Evolutionary conservation across 2,329 filamentous ascomycete genomes (phyloP).

Genomic region (Neoscytalidium dimidiatum): DNA sequence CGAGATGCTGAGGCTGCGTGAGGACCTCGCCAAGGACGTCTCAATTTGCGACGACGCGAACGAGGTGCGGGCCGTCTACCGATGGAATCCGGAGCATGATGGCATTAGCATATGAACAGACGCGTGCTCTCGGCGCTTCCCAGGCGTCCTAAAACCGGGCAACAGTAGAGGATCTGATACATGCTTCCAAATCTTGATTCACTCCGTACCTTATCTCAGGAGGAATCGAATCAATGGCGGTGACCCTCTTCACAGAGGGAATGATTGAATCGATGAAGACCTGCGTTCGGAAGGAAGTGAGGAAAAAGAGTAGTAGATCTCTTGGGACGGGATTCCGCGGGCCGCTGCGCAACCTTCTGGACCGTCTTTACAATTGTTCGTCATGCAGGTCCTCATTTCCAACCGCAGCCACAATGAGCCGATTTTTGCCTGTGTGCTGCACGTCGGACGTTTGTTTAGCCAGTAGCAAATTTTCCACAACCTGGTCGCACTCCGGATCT

Average conservation of each 20-base stretch:
- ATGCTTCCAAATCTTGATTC: conserved; percentile 1
- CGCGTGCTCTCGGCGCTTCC: neutral
- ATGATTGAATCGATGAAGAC: neutral
- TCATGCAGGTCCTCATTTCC: conserved; percentile 8
- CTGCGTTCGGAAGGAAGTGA: neutral
- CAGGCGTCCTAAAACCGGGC: neutral
- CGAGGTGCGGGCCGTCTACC: conserved; percentile 1
- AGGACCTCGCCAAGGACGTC: conserved; percentile 8
- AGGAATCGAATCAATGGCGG: neutral
- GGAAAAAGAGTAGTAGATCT: neutral
- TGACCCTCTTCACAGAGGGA: neutral
- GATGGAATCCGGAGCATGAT: conserved; percentile 6
- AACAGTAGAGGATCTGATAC: neutral
- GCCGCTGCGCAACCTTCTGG: conserved; percentile 1
- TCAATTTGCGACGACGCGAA: conserved; percentile 9
- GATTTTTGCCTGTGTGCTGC: neutral
- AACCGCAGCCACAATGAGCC: neutral
- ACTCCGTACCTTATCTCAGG: neutral
- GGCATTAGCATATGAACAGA: neutral
- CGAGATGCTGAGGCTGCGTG: neutral
- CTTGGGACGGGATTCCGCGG: neutral
- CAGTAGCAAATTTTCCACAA: neutral
- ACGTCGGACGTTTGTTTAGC: neutral
- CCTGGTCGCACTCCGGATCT: neutral
- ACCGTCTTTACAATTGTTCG: neutral